Percentiles rank a stretch among this genome's conserved stretches.
Conservation (phyloP, 2,329 filamentous ascomycete species). For the Ceratocystis alfenasii region DNA sequence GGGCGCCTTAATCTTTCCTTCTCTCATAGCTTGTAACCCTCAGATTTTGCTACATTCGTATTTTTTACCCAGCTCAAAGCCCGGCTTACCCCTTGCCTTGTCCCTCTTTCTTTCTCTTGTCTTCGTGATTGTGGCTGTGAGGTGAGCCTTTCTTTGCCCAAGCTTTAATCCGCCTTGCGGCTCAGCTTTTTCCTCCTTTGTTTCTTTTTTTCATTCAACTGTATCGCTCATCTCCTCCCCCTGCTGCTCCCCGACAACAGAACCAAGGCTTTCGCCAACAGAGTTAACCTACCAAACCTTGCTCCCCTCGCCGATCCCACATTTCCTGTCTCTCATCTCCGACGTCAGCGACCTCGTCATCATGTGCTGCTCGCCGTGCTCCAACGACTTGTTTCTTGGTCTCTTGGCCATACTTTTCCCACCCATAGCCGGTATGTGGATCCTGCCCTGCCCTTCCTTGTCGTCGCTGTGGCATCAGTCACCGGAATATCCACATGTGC, state of each 20-base stretch:
- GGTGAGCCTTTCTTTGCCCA: too few relatives aligned
- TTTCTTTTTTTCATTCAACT: neutral
- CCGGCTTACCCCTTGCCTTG: too few relatives aligned
- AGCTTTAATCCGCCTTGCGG: too few relatives aligned
- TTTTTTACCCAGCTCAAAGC: neutral
- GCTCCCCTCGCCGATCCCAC: neutral
- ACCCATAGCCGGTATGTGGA: slow-evolving; percentile 47
- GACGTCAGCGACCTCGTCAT: slow-evolving; percentile 20
- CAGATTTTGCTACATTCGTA: neutral
- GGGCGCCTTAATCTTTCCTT: slow-evolving; percentile 1
- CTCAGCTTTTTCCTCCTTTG: neutral
- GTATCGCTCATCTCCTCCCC: neutral
- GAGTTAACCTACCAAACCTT: neutral
- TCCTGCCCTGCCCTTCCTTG: neutral
- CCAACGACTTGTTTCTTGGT: slow-evolving; percentile 50
- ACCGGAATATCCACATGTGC: neutral
- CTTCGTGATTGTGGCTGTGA: too few relatives aligned
- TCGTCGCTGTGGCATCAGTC: neutral
- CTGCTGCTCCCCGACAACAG: neutral
- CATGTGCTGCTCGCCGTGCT: slow-evolving; percentile 37
- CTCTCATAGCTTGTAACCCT: neutral
- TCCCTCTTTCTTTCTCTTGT: neutral
- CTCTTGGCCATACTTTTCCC: slow-evolving; percentile 54
- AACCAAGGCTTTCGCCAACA: neutral
- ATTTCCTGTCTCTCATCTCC: neutral